Conservation (phyloP, 495 filamentous ascomycete species). For the Aspergillus steynii region DNA sequence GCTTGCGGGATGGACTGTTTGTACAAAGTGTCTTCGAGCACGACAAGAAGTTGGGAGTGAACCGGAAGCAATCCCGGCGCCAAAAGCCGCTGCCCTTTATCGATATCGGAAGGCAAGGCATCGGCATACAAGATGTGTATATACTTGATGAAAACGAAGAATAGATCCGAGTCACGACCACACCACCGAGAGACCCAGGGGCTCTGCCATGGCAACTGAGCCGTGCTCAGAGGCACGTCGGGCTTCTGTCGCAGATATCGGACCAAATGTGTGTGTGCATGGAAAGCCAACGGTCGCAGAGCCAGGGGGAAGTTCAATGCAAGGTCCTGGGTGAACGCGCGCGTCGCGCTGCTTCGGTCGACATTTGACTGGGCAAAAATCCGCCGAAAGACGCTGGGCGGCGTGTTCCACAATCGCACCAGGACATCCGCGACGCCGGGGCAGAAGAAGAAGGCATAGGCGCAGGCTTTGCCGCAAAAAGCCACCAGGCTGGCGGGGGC, state of each 20-base stretch:
- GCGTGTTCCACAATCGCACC: constrained; percentile 77
- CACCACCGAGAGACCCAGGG: constrained; percentile 86
- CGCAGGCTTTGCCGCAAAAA: constrained; percentile 91
- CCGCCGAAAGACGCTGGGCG: constrained; percentile 64
- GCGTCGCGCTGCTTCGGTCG: constrained; percentile 37
- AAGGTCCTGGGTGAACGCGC: constrained; percentile 53
- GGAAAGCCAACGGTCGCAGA: constrained; percentile 71
- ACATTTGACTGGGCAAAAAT: constrained; percentile 66
- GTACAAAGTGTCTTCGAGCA: constrained; percentile 85
- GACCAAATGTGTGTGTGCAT: constrained; percentile 61
- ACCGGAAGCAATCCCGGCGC: constrained; percentile 82
- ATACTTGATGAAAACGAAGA: constrained; percentile 92
- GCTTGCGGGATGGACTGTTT: constrained; percentile 56
- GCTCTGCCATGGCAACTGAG: constrained; percentile 80
- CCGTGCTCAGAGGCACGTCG: constrained; percentile 65
- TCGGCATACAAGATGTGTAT: constrained; percentile 82
- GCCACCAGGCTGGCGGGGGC: constrained; percentile 90
- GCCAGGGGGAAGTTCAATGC: constrained; percentile 69
- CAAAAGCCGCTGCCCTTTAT: constrained; percentile 61
- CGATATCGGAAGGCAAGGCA: constrained; percentile 67
- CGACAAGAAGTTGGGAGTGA: constrained; percentile 79
- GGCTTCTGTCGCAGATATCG: constrained; percentile 67
- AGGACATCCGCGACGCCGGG: constrained; percentile 86
- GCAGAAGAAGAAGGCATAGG: constrained; percentile 96
- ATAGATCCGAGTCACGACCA: constrained; percentile 87